Evolutionary conservation across 805 yeast species (phyloP).

Genomic region (Priceomyces medius): DNA sequence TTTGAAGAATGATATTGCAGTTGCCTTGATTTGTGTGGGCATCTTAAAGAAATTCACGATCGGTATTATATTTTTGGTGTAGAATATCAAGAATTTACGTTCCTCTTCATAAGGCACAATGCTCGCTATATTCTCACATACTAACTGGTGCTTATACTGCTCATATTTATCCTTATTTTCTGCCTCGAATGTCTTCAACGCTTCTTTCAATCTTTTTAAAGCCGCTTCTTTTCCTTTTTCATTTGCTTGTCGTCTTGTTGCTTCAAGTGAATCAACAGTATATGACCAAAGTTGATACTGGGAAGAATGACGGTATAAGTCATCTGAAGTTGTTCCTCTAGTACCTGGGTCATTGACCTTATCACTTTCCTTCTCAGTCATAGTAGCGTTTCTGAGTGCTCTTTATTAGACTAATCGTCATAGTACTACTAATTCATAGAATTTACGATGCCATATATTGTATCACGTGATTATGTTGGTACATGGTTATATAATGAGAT

Average conservation of each 20-base stretch:
- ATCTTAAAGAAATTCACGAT: slow-evolving; percentile 72
- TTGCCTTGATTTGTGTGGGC: slow-evolving; percentile 86
- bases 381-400: too few species aligned
- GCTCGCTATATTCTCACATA: slow-evolving; percentile 32
- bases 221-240: slow-evolving; percentile 49
- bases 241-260: slow-evolving; percentile 51
- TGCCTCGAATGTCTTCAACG: slow-evolving; percentile 14
- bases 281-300: slow-evolving; percentile 89
- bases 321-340: slow-evolving; percentile 51
- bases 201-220: slow-evolving; percentile 26
- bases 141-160: slow-evolving; percentile 26
- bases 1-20: slow-evolving; percentile 80
- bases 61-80: slow-evolving; percentile 67
- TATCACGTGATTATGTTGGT: slow-evolving; percentile 5
- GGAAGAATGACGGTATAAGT: slow-evolving; percentile 80
- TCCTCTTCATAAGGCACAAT: slow-evolving; percentile 70
- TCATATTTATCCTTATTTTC: slow-evolving; percentile 31
- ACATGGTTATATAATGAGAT: neutral
- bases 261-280: slow-evolving; percentile 54
- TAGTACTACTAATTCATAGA: too few species aligned
- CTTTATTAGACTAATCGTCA: neutral
- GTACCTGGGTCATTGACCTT: neutral
- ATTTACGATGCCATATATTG: neutral
- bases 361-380: neutral
- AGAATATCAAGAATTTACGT: slow-evolving; percentile 60